Evolutionary conservation across 2,329 filamentous ascomycete genomes (phyloP), one percentile per base, ranked within the genome.

Genomic region (Ceratocystis colombiana): DNA sequence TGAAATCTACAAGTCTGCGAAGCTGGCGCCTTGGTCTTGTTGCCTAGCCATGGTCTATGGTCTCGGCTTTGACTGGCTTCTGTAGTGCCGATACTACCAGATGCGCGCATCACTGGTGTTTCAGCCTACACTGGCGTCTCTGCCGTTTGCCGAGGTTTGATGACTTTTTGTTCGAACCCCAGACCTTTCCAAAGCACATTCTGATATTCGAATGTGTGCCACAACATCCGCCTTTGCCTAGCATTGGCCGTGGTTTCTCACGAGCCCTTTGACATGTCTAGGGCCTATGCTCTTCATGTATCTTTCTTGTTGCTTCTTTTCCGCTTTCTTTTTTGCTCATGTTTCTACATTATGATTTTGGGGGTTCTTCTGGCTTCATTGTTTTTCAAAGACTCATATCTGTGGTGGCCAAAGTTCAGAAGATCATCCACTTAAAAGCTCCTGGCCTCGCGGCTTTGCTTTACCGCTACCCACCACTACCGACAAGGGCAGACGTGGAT

Each of bases 281-380:
- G 48, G 48, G 55, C n/a, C 48, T 22, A 20, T n/a, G 22, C 10
- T 3, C n/a, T 12, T 7, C 6, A 2, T n/a, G 48, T 53, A n/a
- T 53, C 48, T 68, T 37, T 62, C 64, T 67, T 45, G 69, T 68
- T 46, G 71, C 71, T 65, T 69, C 66, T 62, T 25, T 67, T 70
- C 64, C 65, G 69, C 66, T 55, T 70, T 71, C 69, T 70, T 61
- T 66, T 66, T 69, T 72, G 68, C 70, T 70, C 70, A 68, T 68
- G 66, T 70, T 69, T 70, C 55, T 33, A 59, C 55, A 59, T 59
- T 37, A n/a, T 59, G 28, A 30, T n/a, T 37, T 59, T 20, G 69
- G 69, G 68, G 69, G 68, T 68, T 70, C 70, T 69, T 72, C 68
- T 71, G 67, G 69, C 70, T 71, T 61, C 44, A 55, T 62, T 61